These are phyloP conservation scores for Neofusicoccum kwambonambiense DNA, from an alignment of 2,329 filamentous ascomycete genomes.

Conservation along the genomic window DNA sequence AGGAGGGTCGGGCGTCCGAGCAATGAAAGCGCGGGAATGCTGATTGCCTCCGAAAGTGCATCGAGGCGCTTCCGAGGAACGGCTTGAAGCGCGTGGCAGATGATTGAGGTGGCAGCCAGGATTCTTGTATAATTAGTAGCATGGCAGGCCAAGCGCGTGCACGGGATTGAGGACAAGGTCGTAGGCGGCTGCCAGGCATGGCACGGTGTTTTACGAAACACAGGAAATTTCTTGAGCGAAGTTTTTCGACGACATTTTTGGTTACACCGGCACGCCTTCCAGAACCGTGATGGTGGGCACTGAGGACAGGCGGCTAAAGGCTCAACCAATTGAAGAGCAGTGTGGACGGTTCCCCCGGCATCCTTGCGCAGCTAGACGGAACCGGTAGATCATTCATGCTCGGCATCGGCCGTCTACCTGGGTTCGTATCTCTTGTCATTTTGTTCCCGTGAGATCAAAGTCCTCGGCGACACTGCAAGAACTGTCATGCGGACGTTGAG, in stretches of 20 bases:
- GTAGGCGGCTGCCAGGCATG: not conserved
- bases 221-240: not conserved
- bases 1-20: not conserved
- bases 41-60: not conserved
- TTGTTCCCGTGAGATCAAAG: not conserved
- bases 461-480: not conserved
- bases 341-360: not conserved
- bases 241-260: not conserved
- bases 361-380: not conserved
- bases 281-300: not conserved
- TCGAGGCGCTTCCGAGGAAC: not conserved
- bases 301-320: slow-evolving; percentile 9
- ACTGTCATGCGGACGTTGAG: not conserved
- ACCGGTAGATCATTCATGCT: slow-evolving; percentile 6
- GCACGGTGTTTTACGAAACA: not conserved
- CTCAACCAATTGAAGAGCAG: not conserved
- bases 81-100: not conserved
- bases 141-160: not conserved
- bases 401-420: not conserved
- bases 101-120: not conserved
- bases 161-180: not conserved
- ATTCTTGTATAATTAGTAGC: slow-evolving; percentile 9
- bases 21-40: not conserved
- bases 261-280: slow-evolving; percentile 2
- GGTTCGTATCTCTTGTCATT: not conserved